Evolutionary conservation across 306 rosid species (phyloP), one percentile per base, ranked within the genome.

Genomic region (Trifolium fragiferum): DNA sequence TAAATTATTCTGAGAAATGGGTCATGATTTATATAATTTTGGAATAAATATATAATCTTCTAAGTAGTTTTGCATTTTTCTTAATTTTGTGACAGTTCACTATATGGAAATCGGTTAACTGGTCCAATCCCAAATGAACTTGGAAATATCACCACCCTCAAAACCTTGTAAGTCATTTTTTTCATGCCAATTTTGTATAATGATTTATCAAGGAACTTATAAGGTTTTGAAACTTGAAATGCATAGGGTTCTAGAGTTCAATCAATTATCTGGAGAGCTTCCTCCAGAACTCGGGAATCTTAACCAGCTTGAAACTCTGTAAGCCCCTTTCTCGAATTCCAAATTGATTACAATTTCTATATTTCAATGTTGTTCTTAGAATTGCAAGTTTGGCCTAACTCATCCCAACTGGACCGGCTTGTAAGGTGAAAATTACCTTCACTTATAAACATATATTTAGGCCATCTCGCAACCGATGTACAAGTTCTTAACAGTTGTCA

Each of bases 71-170:
- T 61, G 12, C 41, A 27, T 14, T 7, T 57, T 50, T 66, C 9
- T 50, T 76, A 35, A 68, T 14, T 57, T 55, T 70, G 5, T 35
- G 76, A 66, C 77, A 93, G 98, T 49, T 80, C 97, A 49, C 72
- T 93, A 62, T 1, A 73, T 19, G 91, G 87, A 78, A 93, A 93
- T 59, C 86, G 86, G 33, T 13, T 93, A 61, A 81, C 91, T 0
- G 97, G 97, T 71, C 13, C 87, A 38, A 84, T 93, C 50, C 98
- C 98, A 19, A 75, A 47, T 72, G 98, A 84, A 75, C 46, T 90
- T 1, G 97, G 72, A 79, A 86, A 85, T 58, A 89, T 90, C 74
- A 75, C 81, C 62, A 87, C 95, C 55, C 83, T 93, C n/a, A 37
- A 59, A 74, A 85, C 79, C 55, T 89, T 93, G 97, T 93, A 72